Percentiles rank a stretch among this genome's conserved stretches.
These are phyloP conservation scores for Petasospora fabianii DNA, from an alignment of 1,139 yeast species.

Conservation along the genomic window DNA sequence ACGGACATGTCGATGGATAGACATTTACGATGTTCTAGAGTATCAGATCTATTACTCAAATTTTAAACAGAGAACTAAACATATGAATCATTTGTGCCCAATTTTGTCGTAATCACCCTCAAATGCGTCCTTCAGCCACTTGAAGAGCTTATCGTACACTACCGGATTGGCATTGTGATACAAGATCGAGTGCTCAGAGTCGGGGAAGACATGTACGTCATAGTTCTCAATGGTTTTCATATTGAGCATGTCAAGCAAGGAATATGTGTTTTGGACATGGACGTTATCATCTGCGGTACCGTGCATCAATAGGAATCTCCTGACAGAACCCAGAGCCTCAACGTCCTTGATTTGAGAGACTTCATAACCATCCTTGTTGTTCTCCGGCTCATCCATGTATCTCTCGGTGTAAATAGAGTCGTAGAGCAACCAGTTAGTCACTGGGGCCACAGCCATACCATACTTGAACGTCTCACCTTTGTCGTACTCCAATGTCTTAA, in stretches of 20 bases:
- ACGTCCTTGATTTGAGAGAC: constrained; percentile 45
- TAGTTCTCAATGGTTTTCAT: constrained; percentile 65
- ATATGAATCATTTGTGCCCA: too few species aligned
- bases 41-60: too few species aligned
- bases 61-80: too few species aligned
- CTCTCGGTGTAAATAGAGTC: constrained; percentile 89
- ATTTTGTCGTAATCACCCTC: constrained; percentile 42
- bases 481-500: constrained; percentile 73
- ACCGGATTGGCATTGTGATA: constrained; percentile 77
- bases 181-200: constrained; percentile 79
- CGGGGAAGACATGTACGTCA: constrained; percentile 90
- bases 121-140: constrained; percentile 74
- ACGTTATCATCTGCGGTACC: constrained; percentile 98
- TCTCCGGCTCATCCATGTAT: constrained; percentile 69
- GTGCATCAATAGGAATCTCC: constrained; percentile 79
- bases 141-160: constrained; percentile 68
- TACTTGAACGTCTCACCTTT: constrained; percentile 63
- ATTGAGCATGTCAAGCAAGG: constrained; percentile 69
- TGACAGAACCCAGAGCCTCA: constrained; percentile 42
- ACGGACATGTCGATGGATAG: too few species aligned
- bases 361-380: constrained; percentile 52
- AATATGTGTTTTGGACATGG: constrained; percentile 81
- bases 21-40: too few species aligned
- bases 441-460: constrained; percentile 90
- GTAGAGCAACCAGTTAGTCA: constrained; percentile 75